Percentiles rank a stretch among this genome's conserved stretches.
phyloP scores from a whole-genome alignment of 2,329 filamentous ascomycete species.

The Colletotrichum karsti region DNA sequence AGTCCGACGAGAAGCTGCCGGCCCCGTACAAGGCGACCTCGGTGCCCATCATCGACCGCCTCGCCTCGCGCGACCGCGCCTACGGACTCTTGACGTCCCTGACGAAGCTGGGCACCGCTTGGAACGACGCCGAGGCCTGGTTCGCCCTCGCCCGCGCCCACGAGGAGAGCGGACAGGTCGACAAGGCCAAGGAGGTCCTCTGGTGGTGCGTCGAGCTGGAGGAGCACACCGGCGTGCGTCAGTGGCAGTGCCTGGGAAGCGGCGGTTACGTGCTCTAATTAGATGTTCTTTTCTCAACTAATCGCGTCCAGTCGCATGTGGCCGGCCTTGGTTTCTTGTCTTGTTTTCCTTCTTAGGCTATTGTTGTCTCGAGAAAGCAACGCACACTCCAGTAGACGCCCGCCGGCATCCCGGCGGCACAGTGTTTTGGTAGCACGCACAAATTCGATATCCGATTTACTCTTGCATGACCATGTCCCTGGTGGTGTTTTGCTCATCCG shows the following conservation, averaged over 20 bases:
- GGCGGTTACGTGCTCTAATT: slow-evolving; percentile 71
- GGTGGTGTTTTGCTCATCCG: no score
- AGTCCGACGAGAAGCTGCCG: slow-evolving; percentile 52
- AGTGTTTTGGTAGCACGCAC: neutral
- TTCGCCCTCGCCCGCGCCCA: slow-evolving; percentile 86
- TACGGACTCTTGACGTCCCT: slow-evolving; percentile 83
- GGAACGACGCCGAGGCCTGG: slow-evolving; percentile 96
- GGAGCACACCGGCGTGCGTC: slow-evolving; percentile 80
- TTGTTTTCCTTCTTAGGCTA: no score
- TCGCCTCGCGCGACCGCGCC: slow-evolving; percentile 90
- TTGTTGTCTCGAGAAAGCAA: no score
- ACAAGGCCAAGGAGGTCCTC: slow-evolving; percentile 90
- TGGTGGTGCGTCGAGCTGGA: slow-evolving; percentile 99
- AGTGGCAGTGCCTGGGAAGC: slow-evolving; percentile 76
- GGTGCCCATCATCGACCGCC: slow-evolving; percentile 78
- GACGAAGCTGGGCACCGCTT: slow-evolving; percentile 85
- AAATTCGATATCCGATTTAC: neutral
- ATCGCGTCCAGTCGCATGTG: neutral
- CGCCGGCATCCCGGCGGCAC: neutral
- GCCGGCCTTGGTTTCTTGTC: neutral
- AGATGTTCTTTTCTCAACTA: neutral
- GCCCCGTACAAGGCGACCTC: slow-evolving; percentile 66
- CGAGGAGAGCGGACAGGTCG: slow-evolving; percentile 84
- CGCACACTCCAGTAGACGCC: neutral
- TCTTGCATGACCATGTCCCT: neutral